phyloP scores from a whole-genome alignment of 495 filamentous ascomycete species.

The Penicillium roqueforti region DNA sequence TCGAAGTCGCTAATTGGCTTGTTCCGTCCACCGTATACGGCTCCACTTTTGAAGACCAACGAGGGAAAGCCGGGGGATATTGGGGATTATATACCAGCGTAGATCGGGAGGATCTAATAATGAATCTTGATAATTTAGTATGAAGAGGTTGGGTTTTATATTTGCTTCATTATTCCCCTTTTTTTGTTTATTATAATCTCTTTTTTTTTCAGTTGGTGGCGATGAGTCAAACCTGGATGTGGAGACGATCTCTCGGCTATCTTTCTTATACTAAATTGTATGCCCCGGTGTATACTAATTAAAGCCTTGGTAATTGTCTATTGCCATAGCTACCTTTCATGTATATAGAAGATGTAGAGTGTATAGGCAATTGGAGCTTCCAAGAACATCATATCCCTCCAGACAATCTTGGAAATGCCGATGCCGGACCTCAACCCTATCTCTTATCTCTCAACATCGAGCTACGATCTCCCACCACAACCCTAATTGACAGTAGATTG shows the following conservation, averaged over 20 bases:
- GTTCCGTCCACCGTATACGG: slow-evolving; percentile 25
- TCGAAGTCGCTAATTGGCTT: slow-evolving; percentile 25
- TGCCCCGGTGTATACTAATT: too few species aligned
- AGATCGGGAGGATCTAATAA: neutral
- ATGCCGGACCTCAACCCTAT: slow-evolving; percentile 14
- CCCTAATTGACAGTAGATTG: too few species aligned
- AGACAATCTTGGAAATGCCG: too few species aligned
- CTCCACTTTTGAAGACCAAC: slow-evolving; percentile 21
- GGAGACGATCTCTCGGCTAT: slow-evolving; percentile 2
- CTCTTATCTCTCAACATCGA: neutral
- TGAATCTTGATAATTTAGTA: slow-evolving; percentile 1
- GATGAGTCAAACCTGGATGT: slow-evolving; percentile 19
- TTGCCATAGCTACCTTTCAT: neutral
- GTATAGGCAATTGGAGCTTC: neutral
- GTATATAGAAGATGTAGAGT: neutral
- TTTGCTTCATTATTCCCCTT: neutral
- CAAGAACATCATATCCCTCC: neutral
- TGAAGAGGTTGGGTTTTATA: neutral
- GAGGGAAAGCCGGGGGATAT: slow-evolving; percentile 2
- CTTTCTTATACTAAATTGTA: neutral
- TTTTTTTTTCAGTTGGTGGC: slow-evolving; percentile 9
- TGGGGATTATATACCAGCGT: neutral
- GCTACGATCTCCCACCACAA: too few species aligned
- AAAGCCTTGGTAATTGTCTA: neutral
- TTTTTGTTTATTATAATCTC: neutral